Evolutionary conservation across 768 basidiomycete genomes (phyloP).

Genomic region (Tylopilus cervinicoccineus): DNA sequence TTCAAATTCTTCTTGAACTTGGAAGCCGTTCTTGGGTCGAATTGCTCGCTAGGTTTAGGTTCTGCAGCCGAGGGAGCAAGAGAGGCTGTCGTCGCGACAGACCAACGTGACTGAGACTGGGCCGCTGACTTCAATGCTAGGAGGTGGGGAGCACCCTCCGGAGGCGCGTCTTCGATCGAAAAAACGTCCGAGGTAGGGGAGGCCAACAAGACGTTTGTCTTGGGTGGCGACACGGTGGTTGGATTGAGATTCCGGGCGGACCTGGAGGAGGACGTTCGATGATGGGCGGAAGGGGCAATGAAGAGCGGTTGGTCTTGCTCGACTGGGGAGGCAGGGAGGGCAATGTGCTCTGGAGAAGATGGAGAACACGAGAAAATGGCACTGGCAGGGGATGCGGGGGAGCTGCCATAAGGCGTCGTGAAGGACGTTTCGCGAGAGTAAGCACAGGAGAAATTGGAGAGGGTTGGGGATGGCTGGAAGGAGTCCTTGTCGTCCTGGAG

Average conservation of each 20-base stretch:
- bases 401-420: slow-evolving; percentile 22
- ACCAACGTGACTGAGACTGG: slow-evolving; percentile 25
- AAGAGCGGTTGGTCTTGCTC: slow-evolving; percentile 9
- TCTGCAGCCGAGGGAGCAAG: slow-evolving; percentile 17
- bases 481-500: slow-evolving; percentile 26
- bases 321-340: slow-evolving; percentile 24
- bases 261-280: slow-evolving; percentile 5
- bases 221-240: slow-evolving; percentile 3
- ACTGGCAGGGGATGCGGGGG: slow-evolving; percentile 21
- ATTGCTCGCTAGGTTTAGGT: slow-evolving; percentile 1
- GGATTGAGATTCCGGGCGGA: slow-evolving; percentile 7
- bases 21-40: slow-evolving; percentile 12
- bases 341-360: slow-evolving; percentile 24
- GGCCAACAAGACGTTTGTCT: slow-evolving; percentile 5
- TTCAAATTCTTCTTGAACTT: slow-evolving; percentile 23
- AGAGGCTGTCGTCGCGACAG: slow-evolving; percentile 31
- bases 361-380: slow-evolving; percentile 11
- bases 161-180: not conserved
- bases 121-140: not conserved
- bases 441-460: slow-evolving; percentile 26
- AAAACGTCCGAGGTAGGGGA: not conserved
- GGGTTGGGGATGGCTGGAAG: slow-evolving; percentile 23
- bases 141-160: not conserved
- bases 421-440: slow-evolving; percentile 25
- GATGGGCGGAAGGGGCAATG: not conserved